phyloP scores from a whole-genome alignment of 192 early-diverging fungal species.

The Lobosporangium transversale region DNA sequence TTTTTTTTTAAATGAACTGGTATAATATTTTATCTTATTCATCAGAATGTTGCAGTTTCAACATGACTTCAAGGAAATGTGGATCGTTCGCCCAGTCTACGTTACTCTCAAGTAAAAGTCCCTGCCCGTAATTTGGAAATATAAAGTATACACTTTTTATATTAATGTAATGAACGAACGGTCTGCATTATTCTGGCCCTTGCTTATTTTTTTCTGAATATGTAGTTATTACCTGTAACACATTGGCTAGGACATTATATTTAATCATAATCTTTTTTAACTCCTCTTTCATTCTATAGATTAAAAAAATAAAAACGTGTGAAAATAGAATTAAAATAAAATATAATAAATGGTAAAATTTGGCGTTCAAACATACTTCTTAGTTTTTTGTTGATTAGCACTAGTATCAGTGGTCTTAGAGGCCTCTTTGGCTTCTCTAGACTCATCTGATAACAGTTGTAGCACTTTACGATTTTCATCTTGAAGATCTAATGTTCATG shows the following conservation, averaged over 20 bases:
- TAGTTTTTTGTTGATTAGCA: constrained; percentile 4
- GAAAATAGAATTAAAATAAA: constrained; percentile 1
- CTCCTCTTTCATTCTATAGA: constrained; percentile 35
- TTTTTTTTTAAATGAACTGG: no score
- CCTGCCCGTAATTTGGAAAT: constrained; percentile 18
- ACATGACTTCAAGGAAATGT: constrained; percentile 50
- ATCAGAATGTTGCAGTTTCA: constrained; percentile 31
- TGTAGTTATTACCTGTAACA: constrained; percentile 19
- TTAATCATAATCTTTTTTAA: constrained; percentile 36
- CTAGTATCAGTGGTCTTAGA: constrained; percentile 8
- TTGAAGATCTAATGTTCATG: constrained; percentile 30
- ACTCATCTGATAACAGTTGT: constrained; percentile 11
- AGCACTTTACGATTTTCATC: constrained; percentile 30
- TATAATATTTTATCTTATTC: no score
- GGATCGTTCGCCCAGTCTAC: constrained; percentile 55
- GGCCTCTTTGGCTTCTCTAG: constrained; percentile 12
- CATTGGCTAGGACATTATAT: constrained; percentile 40
- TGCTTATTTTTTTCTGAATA: not conserved
- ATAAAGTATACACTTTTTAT: not conserved
- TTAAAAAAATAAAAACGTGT: not conserved
- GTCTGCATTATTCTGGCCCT: not conserved
- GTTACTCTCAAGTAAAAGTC: constrained; percentile 56
- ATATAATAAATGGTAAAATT: not conserved
- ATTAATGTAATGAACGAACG: not conserved
- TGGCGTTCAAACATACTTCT: not conserved